Evolutionary conservation across 73 alveolate species (phyloP), one percentile per base, ranked within the genome.

Genomic region (Stentor roeselii): DNA sequence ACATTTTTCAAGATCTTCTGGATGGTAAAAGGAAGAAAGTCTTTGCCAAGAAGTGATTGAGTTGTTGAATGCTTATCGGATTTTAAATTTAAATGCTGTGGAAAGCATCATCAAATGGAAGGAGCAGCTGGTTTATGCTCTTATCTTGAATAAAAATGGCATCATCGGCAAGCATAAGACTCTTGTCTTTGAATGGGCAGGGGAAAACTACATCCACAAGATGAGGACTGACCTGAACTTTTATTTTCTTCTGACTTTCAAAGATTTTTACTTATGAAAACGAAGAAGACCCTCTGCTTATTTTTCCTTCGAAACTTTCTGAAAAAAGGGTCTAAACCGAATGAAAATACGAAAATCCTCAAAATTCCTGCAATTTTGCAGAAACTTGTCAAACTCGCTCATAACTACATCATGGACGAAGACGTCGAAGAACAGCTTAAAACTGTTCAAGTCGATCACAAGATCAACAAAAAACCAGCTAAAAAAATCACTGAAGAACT

Each of bases 251-350:
- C 60, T 86, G 30, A 77, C 75, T 30, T 82, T 75, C 36, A 75
- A 83, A 85, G 74, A 75, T 59, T 38, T 84, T 90, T 59, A 88
- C 83, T 59, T 88, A 87, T 60, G 75, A 91, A n/a, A 60, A 80
- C 30, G 85, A 84, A 42, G 82, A 84, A 31, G 96, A 90, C 78
- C 93, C 96, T 3, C 88, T 90, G 42, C 82, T 90, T 2, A 89
- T 89, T 32, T 36, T 39, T 27, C 92, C 95, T 3, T 82, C 92
- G 21, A 67, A 67, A 34, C 41, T 40, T 1, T n/a, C 41, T 27
- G 41, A 21, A 3, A 21, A 67, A 32, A 67, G 11, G 27, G 14
- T 27, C 11, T 11, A 21, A 67, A 32, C 80, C n/a, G 34, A 67
- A 67, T 67, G 41, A 32, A 34, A 30, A 67, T 11, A n/a, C 11